Percentiles rank a stretch among this genome's conserved stretches.
These are phyloP conservation scores for Aaosphaeria pasadenensis DNA, from an alignment of 2,329 filamentous ascomycete genomes.

Conservation along the genomic window DNA sequence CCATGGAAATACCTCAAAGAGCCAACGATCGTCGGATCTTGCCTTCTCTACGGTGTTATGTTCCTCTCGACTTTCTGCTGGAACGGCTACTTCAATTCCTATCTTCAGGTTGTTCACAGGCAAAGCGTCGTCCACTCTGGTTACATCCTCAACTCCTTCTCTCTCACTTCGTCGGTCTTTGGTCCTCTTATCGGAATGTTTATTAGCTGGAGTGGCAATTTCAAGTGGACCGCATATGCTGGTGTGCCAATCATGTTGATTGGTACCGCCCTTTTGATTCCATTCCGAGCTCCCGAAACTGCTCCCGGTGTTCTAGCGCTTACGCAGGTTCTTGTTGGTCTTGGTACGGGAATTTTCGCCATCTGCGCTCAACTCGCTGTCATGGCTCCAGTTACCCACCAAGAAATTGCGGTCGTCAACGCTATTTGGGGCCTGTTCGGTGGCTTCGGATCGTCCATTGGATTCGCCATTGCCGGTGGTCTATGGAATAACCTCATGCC, in stretches of 20 bases:
- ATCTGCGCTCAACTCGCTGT: not conserved
- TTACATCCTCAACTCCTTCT: constrained; percentile 37
- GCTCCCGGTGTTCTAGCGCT: not conserved
- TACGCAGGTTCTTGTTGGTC: not conserved
- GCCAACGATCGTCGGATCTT: constrained; percentile 57
- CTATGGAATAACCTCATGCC: constrained; percentile 33
- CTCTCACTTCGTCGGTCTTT: constrained; percentile 23
- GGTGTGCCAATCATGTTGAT: constrained; percentile 56
- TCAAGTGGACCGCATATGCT: constrained; percentile 58
- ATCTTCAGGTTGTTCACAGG: constrained; percentile 37
- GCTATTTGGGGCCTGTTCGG: constrained; percentile 1
- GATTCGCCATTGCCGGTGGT: not conserved
- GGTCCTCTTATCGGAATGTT: constrained; percentile 14
- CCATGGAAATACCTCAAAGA: constrained; percentile 60
- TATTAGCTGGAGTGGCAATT: constrained; percentile 52
- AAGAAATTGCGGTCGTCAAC: not conserved
- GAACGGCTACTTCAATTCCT: constrained; percentile 52
- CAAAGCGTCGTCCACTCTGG: constrained; percentile 26
- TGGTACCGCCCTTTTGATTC: constrained; percentile 58
- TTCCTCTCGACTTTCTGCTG: constrained; percentile 57
- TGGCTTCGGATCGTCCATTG: not conserved
- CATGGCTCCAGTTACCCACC: not conserved
- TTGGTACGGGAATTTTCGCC: not conserved
- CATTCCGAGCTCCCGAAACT: constrained; percentile 31
- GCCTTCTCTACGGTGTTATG: constrained; percentile 55